Percentiles rank a stretch among this genome's conserved stretches.
phyloP scores from a whole-genome alignment of 768 basidiomycete species.

The Rickenella mellea region DNA sequence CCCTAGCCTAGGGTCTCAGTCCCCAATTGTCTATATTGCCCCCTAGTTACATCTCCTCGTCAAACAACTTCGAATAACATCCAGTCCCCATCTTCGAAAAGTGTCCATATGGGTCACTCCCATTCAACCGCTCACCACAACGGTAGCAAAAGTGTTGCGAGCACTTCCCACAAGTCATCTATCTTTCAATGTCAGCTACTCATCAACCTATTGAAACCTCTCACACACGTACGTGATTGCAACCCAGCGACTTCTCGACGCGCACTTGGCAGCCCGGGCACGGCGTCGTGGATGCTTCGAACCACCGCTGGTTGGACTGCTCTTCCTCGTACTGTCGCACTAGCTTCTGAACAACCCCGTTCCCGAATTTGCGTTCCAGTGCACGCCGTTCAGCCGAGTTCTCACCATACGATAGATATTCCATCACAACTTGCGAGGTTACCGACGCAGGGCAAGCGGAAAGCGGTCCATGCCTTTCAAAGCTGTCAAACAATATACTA shows the following conservation, averaged over 20 bases:
- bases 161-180: constrained; percentile 80
- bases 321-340: constrained; percentile 64
- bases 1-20: too few relatives aligned
- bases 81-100: constrained; percentile 42
- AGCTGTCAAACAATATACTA: not conserved
- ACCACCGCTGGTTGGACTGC: constrained; percentile 63
- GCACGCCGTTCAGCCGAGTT: constrained; percentile 35
- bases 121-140: constrained; percentile 48
- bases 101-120: constrained; percentile 53
- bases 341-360: constrained; percentile 46
- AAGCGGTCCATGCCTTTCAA: constrained; percentile 71
- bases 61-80: constrained; percentile 65
- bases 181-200: not conserved
- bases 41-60: too few relatives aligned
- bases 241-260: constrained; percentile 72
- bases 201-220: not conserved
- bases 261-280: constrained; percentile 67
- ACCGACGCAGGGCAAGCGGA: constrained; percentile 59
- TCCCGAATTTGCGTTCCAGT: constrained; percentile 62
- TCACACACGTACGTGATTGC: constrained; percentile 77
- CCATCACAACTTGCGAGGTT: constrained; percentile 53
- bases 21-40: too few relatives aligned
- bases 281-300: constrained; percentile 53
- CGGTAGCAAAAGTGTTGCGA: constrained; percentile 74
- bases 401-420: constrained; percentile 54